A percentile compares a stretch with the other conserved stretches of the same genome.
These are phyloP conservation scores for Urostyla sp. DNA, from an alignment of 73 alveolate genomes.

Conservation along the genomic window DNA sequence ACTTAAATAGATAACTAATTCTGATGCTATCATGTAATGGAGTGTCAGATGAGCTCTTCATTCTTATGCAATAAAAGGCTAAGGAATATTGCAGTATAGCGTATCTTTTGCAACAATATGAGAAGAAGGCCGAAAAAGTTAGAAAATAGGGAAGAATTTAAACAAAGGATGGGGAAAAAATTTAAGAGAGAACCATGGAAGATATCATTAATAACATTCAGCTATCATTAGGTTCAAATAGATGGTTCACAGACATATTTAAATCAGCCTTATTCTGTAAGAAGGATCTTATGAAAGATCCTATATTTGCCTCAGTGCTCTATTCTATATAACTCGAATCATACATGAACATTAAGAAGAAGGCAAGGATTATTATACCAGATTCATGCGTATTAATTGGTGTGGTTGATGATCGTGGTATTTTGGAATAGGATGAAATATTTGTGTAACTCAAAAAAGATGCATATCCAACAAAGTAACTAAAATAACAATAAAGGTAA, in stretches of 20 bases:
- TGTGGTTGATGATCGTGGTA: conserved; percentile 78
- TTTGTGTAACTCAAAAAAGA: conserved; percentile 61
- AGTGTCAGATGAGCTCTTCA: conserved; percentile 61
- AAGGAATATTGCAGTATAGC: conserved; percentile 35
- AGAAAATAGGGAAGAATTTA: conserved; percentile 21
- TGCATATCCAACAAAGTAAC: background rate
- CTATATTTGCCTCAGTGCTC: conserved; percentile 39
- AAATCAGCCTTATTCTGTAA: conserved; percentile 35
- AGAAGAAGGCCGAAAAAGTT: conserved; percentile 14
- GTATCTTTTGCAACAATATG: conserved; percentile 3
- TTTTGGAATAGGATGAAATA: conserved; percentile 75
- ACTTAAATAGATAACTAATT: conserved; percentile 74
- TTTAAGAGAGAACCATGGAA: background rate
- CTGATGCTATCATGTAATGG: conserved; percentile 74
- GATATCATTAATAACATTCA: background rate
- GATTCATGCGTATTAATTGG: conserved; percentile 83
- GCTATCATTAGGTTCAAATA: conserved; percentile 44
- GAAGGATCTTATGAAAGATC: conserved; percentile 43
- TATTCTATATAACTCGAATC: conserved; percentile 29
- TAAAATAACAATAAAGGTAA: background rate
- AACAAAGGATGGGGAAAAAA: conserved; percentile 7
- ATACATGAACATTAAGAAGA: conserved; percentile 60
- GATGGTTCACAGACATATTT: conserved; percentile 25
- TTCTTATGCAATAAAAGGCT: conserved; percentile 43
- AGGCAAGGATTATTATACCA: conserved; percentile 71